Evolutionary conservation across 169 alveolate genomes (phyloP), one percentile per base, ranked within the genome.

Genomic region (Plasmodium gaboni): DNA sequence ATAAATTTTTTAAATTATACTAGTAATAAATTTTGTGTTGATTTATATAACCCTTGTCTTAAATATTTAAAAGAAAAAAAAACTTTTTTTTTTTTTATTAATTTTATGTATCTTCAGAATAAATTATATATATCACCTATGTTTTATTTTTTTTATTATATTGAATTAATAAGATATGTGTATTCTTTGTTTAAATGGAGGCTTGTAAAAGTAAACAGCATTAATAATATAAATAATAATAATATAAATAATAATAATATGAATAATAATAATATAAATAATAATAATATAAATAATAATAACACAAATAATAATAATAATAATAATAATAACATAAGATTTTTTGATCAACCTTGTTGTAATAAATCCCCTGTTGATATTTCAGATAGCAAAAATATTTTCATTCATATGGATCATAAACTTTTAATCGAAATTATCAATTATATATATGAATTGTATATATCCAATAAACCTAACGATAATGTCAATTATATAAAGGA

Each of bases 61-160:
- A 38, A 38, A 38, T 38, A 38, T 38, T 38, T 38, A 38, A n/a
- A 1, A n/a, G 59, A 1, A 15, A 15, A 68, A 38, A 83, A 46
- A 0, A 38, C 19, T 60, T 19, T 32, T 13, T 26, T 6, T 9
- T 8, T 19, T 46, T 53, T 83, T 48, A 60, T 68, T 17, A 69
- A 83, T 17, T 46, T 68, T n/a, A 48, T 71, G 13, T 63, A 68
- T 28, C n/a, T 55, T 15, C 91, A 68, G 46, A 48, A 57, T 57
- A 3, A 55, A 48, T 48, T 83, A 17, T 68, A 19, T 17, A 55
- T 24, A 15, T 68, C 73, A 0, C 64, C 53, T 13, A 17, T 61
- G 12, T 68, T 67, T 60, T 83, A 68, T 61, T 72, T 83, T 46
- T 71, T 24, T 22, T 44, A 15, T 2, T 83, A 83, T 57, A 55